These are phyloP conservation scores for Barnettozyma sp. DNA, from an alignment of 805 yeast genomes.

Conservation along the genomic window DNA sequence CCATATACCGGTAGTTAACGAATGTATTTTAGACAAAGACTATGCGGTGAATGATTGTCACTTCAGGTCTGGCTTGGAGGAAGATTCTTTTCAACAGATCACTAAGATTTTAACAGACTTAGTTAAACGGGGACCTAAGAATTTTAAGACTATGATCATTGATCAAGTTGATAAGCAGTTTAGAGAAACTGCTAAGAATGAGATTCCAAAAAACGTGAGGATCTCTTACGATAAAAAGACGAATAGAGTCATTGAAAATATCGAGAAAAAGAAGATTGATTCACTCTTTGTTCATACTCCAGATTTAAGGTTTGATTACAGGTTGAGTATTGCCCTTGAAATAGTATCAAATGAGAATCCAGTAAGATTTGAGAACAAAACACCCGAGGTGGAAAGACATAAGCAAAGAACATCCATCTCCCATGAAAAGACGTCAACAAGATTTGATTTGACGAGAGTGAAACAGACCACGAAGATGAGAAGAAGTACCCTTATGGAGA, in stretches of 20 bases:
- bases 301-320: constrained; percentile 66
- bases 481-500: constrained; percentile 23
- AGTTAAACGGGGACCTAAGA: constrained; percentile 43
- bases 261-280: constrained; percentile 67
- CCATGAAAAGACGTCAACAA: constrained; percentile 68
- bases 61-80: constrained; percentile 62
- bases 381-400: constrained; percentile 52
- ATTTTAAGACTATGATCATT: constrained; percentile 54
- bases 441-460: constrained; percentile 67
- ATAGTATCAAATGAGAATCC: constrained; percentile 57
- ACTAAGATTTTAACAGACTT: constrained; percentile 48
- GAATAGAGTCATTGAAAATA: constrained; percentile 58
- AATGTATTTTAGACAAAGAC: constrained; percentile 44
- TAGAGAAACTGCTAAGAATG: constrained; percentile 55
- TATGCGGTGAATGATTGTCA: constrained; percentile 46
- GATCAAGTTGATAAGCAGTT: constrained; percentile 59
- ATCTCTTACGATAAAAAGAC: constrained; percentile 64
- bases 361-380: constrained; percentile 45
- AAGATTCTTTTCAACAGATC: constrained; percentile 51
- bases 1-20: constrained; percentile 60
- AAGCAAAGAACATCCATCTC: constrained; percentile 68
- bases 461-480: constrained; percentile 21
- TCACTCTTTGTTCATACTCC: constrained; percentile 71
- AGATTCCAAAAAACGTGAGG: constrained; percentile 56
- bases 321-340: constrained; percentile 73